Conservation (phyloP, 2,329 filamentous ascomycete species). For the Aspergillus ruber region DNA sequence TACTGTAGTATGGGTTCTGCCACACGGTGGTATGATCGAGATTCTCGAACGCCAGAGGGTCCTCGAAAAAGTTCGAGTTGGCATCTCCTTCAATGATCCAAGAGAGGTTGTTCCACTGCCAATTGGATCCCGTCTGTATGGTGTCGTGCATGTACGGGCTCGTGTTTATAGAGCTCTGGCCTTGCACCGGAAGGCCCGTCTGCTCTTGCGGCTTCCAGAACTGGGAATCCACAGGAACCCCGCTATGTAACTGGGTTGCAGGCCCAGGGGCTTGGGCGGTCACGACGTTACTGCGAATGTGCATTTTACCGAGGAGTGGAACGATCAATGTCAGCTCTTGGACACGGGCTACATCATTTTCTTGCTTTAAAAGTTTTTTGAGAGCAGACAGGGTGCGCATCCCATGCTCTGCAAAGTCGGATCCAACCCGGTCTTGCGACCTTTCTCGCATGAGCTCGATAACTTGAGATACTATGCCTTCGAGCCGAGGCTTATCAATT, state of each 20-base stretch:
- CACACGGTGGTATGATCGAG: too few species aligned
- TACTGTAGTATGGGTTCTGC: too few species aligned
- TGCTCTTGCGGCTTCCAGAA: neutral
- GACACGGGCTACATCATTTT: neutral
- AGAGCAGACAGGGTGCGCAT: conserved; percentile 7
- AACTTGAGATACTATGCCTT: conserved; percentile 3
- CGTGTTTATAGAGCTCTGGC: neutral
- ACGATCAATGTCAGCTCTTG: conserved; percentile 10
- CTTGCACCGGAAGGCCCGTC: neutral
- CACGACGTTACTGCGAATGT: conserved; percentile 10
- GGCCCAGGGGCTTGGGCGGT: neutral
- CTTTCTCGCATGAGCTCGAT: conserved; percentile 7
- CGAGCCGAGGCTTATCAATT: neutral
- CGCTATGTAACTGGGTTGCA: neutral
- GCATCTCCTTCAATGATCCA: conserved; percentile 5
- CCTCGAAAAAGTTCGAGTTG: too few species aligned
- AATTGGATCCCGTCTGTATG: neutral
- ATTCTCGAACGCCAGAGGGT: too few species aligned
- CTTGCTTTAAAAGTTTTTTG: conserved; percentile 7
- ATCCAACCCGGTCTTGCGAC: conserved; percentile 3
- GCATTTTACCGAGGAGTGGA: conserved; percentile 12
- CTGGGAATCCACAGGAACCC: too few species aligned
- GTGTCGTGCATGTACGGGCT: neutral
- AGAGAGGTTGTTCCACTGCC: conserved; percentile 2
- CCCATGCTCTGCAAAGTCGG: conserved; percentile 6